Evolutionary conservation across 2,329 filamentous ascomycete genomes (phyloP).

Genomic region (Diaporthe velutina): DNA sequence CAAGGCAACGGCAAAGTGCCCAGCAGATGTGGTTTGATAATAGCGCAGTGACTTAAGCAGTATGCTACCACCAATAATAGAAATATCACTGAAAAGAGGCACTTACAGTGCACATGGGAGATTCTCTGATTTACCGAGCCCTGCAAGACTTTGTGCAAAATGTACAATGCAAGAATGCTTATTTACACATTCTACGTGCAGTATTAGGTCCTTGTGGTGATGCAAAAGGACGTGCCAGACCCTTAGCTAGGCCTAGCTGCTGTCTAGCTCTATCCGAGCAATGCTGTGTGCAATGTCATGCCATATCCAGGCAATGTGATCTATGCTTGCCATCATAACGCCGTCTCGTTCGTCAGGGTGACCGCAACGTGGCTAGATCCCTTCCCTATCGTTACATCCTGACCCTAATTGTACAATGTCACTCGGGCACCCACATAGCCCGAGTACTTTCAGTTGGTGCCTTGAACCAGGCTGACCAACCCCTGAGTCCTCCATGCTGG

Average conservation of each 20-base stretch:
- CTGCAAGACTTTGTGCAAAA: background rate
- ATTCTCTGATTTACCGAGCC: background rate
- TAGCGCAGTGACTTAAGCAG: no score
- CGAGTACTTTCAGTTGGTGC: background rate
- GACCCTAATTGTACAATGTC: background rate
- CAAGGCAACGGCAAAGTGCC: background rate
- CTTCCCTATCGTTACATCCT: background rate
- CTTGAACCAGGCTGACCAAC: background rate
- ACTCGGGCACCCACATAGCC: background rate
- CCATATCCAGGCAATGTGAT: constrained; percentile 11
- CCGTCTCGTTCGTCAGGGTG: background rate
- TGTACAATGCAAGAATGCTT: background rate
- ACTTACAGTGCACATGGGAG: background rate
- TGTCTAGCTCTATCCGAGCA: constrained; percentile 15
- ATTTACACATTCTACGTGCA: background rate
- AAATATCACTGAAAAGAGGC: no score
- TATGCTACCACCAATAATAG: background rate
- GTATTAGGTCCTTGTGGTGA: background rate
- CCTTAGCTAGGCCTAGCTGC: background rate
- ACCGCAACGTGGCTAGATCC: background rate
- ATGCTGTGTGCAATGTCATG: background rate
- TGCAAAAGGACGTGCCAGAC: background rate
- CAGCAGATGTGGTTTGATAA: no score
- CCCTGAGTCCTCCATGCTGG: background rate
- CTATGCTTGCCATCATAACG: constrained; percentile 3